Percentiles rank a stretch among this genome's conserved stretches.
Evolutionary conservation across 2,329 filamentous ascomycete species (phyloP).

Genomic region (Colletotrichum lini): DNA sequence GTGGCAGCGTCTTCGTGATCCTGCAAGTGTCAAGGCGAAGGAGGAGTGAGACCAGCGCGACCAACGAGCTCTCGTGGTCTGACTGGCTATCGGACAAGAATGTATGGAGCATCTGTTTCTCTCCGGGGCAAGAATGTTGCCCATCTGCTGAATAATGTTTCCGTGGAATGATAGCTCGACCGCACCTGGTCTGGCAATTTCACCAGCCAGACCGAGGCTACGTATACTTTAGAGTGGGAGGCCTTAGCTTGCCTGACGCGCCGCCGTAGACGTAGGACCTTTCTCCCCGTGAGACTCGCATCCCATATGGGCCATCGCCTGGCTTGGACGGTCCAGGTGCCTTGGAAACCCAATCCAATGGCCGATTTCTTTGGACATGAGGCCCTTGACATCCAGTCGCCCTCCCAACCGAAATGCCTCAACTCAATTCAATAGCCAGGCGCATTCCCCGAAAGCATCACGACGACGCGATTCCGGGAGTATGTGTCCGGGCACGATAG

Average conservation of each 20-base stretch:
- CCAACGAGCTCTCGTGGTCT: neutral
- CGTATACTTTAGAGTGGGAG: neutral
- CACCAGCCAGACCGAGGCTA: neutral
- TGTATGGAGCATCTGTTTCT: neutral
- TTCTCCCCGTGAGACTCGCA: slow-evolving; percentile 12
- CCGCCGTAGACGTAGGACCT: neutral
- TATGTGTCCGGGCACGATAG: neutral
- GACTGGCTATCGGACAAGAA: neutral
- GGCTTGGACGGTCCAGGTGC: neutral
- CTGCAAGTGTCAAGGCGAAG: neutral
- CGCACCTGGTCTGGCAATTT: neutral
- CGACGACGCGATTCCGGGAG: neutral
- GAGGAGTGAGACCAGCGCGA: neutral
- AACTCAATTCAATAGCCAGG: neutral
- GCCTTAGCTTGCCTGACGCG: neutral
- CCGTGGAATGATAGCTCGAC: slow-evolving; percentile 15
- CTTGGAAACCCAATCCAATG: neutral
- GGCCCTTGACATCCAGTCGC: neutral
- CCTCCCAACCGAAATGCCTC: neutral
- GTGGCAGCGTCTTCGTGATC: slow-evolving; percentile 10
- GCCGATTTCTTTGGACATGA: neutral
- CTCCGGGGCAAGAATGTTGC: slow-evolving; percentile 15
- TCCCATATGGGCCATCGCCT: neutral
- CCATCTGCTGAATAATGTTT: neutral
- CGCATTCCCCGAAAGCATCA: slow-evolving; percentile 8